Evolutionary conservation across 2,329 filamentous ascomycete genomes (phyloP).

Genomic region (Aspergillaceae sp.): DNA sequence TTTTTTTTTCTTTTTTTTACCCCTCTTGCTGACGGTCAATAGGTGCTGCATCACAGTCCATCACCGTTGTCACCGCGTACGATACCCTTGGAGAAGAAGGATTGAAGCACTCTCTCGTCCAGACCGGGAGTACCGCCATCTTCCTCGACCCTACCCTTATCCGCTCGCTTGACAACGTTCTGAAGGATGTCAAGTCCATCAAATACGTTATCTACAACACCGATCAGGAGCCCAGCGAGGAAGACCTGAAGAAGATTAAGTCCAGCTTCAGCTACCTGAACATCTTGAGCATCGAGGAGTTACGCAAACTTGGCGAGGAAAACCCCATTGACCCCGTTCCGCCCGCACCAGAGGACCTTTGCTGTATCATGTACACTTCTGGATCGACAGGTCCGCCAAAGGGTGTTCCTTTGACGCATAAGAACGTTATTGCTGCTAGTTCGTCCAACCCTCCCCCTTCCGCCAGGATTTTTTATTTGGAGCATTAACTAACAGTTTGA

Average conservation of each 20-base stretch:
- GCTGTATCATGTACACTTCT: constrained; percentile 76
- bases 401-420: constrained; percentile 75
- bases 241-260: constrained; percentile 47
- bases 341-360: constrained; percentile 66
- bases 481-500: neutral
- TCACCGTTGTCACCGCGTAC: constrained; percentile 89
- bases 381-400: constrained; percentile 85
- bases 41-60: constrained; percentile 68
- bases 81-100: constrained; percentile 82
- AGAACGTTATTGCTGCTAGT: constrained; percentile 69
- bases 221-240: constrained; percentile 43
- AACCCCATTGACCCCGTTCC: constrained; percentile 63
- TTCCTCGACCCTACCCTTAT: constrained; percentile 77
- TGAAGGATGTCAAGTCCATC: constrained; percentile 48
- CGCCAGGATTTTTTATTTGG: too few species aligned
- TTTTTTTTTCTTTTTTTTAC: neutral
- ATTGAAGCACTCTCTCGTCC: constrained; percentile 73
- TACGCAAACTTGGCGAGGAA: constrained; percentile 50
- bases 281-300: constrained; percentile 48
- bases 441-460: constrained; percentile 26
- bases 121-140: constrained; percentile 73
- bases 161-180: constrained; percentile 48
- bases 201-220: constrained; percentile 53
- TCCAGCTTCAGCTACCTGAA: constrained; percentile 45
- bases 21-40: constrained; percentile 2